Percentiles rank a stretch among this genome's conserved stretches.
Evolutionary conservation across 2,329 filamentous ascomycete species (phyloP).

Genomic region (Fusarium napiforme): DNA sequence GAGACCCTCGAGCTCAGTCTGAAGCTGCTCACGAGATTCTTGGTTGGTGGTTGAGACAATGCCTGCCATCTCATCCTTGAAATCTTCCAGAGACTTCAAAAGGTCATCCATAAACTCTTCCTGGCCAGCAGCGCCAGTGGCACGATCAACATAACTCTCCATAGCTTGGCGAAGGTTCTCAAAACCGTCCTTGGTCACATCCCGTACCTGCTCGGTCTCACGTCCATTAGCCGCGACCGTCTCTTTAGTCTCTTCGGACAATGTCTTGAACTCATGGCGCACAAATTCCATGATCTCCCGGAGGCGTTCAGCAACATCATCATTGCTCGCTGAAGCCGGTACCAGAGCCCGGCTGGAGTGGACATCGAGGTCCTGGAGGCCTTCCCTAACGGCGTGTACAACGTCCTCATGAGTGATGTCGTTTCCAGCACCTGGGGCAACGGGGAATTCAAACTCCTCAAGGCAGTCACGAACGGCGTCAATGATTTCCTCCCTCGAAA

Average conservation of each 20-base stretch:
- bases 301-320: conserved; percentile 65
- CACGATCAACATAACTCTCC: conserved; percentile 81
- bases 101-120: conserved; percentile 82
- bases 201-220: conserved; percentile 88
- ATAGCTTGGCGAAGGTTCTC: conserved; percentile 84
- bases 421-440: conserved; percentile 66
- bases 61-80: conserved; percentile 73
- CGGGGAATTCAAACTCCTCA: conserved; percentile 83
- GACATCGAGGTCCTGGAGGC: conserved; percentile 63
- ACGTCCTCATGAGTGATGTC: conserved; percentile 69
- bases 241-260: conserved; percentile 75
- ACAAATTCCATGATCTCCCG: conserved; percentile 73
- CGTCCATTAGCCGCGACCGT: conserved; percentile 81
- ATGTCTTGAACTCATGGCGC: conserved; percentile 67
- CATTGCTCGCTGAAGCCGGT: conserved; percentile 53
- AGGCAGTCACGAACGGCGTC: conserved; percentile 86
- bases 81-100: conserved; percentile 72
- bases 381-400: conserved; percentile 71
- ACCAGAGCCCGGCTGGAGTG: conserved; percentile 54
- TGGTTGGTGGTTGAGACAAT: conserved; percentile 64
- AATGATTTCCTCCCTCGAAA: conserved; percentile 86
- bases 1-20: conserved; percentile 83
- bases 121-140: conserved; percentile 74
- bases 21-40: conserved; percentile 72
- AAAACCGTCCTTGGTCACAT: conserved; percentile 87